A percentile compares a stretch with the other conserved stretches of the same genome.
phyloP scores from a whole-genome alignment of 352 stramenopile species.

The Phytophthora fragariae region DNA sequence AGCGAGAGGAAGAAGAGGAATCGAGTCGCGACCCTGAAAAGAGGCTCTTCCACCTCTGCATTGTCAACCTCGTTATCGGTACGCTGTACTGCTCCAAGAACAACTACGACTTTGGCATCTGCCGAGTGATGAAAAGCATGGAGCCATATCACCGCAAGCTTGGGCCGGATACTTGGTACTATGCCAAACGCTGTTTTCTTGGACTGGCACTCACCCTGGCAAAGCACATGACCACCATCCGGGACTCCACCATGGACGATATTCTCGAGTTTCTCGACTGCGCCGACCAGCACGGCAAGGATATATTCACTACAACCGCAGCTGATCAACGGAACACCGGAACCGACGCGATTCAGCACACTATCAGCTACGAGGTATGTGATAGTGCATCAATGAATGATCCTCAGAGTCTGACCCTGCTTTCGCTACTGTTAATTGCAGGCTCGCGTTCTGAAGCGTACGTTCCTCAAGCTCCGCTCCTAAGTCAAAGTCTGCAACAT shows the following conservation, averaged over 20 bases:
- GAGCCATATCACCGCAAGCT: conserved; percentile 18
- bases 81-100: conserved; percentile 98
- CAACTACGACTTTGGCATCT: conserved; percentile 98
- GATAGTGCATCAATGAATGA: not conserved
- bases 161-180: conserved; percentile 81
- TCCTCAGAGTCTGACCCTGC: not conserved
- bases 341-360: conserved; percentile 69
- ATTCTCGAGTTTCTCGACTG: conserved; percentile 81
- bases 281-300: conserved; percentile 92
- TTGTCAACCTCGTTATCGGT: conserved; percentile 98
- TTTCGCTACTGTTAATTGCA: conserved; percentile 22
- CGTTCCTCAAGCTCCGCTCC: conserved; percentile 93
- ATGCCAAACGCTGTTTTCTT: conserved; percentile 96
- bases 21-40: conserved; percentile 90
- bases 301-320: conserved; percentile 89
- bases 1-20: conserved; percentile 95
- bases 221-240: conserved; percentile 96
- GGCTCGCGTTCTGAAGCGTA: conserved; percentile 93
- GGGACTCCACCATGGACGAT: conserved; percentile 94
- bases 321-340: conserved; percentile 37
- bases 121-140: conserved; percentile 94
- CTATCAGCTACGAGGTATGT: conserved; percentile 92
- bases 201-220: conserved; percentile 86
- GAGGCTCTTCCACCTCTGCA: conserved; percentile 95
- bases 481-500: conserved; percentile 24